Conservation (phyloP, 2,329 filamentous ascomycete genomes). For the Trichophyton equinum region DNA sequence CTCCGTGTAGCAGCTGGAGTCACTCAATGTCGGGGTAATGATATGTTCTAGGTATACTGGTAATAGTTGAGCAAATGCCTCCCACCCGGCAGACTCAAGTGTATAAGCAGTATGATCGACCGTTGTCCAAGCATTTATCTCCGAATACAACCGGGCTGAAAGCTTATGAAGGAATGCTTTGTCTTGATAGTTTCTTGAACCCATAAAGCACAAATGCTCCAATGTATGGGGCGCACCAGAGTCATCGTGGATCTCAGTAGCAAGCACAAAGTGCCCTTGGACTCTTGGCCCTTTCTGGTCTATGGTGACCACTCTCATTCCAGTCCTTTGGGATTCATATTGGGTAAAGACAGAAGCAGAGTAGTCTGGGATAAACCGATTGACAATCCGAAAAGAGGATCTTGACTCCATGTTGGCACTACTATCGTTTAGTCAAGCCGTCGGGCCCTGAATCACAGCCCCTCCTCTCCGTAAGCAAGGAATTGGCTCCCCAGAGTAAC, state of each 20-base stretch:
- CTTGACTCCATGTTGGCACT: neutral
- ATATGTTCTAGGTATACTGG: conserved; percentile 94
- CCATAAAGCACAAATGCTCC: conserved; percentile 78
- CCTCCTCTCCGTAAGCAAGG: too few species aligned
- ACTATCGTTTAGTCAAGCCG: too few species aligned
- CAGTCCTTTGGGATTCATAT: conserved; percentile 89
- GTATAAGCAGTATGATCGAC: conserved; percentile 96
- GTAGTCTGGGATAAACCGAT: conserved; percentile 81
- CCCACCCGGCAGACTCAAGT: conserved; percentile 89
- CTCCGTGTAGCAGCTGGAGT: conserved; percentile 86
- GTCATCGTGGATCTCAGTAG: conserved; percentile 95
- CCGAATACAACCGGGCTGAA: conserved; percentile 81
- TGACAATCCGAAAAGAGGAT: conserved; percentile 63
- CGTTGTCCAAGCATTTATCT: conserved; percentile 93
- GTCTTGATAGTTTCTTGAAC: conserved; percentile 84
- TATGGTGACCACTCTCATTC: conserved; percentile 86
- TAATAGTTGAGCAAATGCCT: conserved; percentile 86
- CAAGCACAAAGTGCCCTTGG: conserved; percentile 85
- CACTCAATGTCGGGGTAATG: conserved; percentile 78
- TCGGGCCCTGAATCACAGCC: too few species aligned
- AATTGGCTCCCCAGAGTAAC: too few species aligned
- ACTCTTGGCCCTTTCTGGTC: conserved; percentile 91
- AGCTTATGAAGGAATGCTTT: conserved; percentile 93
- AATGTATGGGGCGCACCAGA: conserved; percentile 81
- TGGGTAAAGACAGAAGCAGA: conserved; percentile 78